Base-by-base conservation (phyloP, 345 rosid species). In the Fremontodendron californicum region DNA sequence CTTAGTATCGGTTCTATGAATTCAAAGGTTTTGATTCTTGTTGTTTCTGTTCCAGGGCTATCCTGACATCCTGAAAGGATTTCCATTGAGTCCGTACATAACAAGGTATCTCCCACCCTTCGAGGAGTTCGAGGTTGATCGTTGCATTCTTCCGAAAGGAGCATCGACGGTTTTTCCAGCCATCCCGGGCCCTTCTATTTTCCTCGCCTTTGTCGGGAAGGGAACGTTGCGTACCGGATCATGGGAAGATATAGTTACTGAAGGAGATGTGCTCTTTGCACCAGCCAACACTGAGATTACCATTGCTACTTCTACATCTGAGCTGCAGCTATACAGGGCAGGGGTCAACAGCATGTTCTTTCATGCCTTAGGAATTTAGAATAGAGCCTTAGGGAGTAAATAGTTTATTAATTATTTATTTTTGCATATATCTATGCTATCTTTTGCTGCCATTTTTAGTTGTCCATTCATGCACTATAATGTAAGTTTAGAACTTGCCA, bases 91-190 rank as follows among this genome's bases (percentile, higher is more conserved):
- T 80, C 85, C 90, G 1, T 89, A 90, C 81, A 81, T 86, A 75
- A 92, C 87, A 66, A 92, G 96, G 85, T 96, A 94, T 84, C 89
- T 87, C 21, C 98, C 98, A 1, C 97, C 99, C 4, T 94, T 96
- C 16, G 93, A 92, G 33, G 99, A 96, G 83, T 96, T 96, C n/a
- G 98, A 92, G 84, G 90, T 94, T 11, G 98, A 94, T 82, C 48
- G 79, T 31, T 93, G 99, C 84, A 71, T 82, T 71, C 94, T 96
- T 63, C 95, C 96, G 2, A 40, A 75, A 62, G 93, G 89, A 27
- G 86, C 87, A 73, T 86, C 96, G 0, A 84, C 95, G 0, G 82
- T 88, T 81, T 96, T 94, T 74, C 93, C 96, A 0, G 86, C 92
- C 37, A 85, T 92, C 51, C 83, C 84, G 6, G 99, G 98, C 49